These are phyloP conservation scores for maize (Zea mays) DNA, from an alignment of 176 grass and related monocot genomes.

Conservation along the genomic window DNA sequence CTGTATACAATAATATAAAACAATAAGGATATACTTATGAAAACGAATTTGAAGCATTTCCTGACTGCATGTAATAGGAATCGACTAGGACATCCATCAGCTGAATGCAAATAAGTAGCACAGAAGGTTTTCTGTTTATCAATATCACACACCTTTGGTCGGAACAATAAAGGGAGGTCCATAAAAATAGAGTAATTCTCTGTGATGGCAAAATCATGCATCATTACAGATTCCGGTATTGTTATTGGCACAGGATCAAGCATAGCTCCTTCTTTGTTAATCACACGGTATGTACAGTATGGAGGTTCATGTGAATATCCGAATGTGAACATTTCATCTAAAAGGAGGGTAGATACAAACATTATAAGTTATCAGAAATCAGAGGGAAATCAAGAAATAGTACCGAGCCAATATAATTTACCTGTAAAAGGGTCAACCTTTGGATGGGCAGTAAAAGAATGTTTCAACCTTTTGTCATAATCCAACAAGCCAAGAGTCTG, in stretches of 20 bases:
- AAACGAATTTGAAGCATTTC: background rate
- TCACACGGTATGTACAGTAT: conserved; percentile 90
- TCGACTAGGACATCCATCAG: background rate
- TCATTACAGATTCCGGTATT: conserved; percentile 94
- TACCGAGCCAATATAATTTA: conserved; percentile 23
- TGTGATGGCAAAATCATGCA: conserved; percentile 99
- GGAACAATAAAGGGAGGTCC: conserved; percentile 89
- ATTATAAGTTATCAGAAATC: conserved; percentile 6
- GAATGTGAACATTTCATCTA: conserved; percentile 99
- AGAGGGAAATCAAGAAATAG: conserved; percentile 15
- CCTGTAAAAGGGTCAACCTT: conserved; percentile 97
- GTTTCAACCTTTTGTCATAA: conserved; percentile 88
- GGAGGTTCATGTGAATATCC: conserved; percentile 86
- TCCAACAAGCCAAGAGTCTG: conserved; percentile 95
- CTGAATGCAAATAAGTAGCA: background rate
- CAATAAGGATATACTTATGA: background rate
- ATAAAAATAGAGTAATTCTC: conserved; percentile 96
- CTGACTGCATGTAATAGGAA: background rate
- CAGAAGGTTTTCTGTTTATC: background rate
- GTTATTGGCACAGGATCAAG: conserved; percentile 98
- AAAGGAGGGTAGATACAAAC: conserved; percentile 33
- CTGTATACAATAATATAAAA: conserved; percentile 46
- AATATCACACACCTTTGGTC: conserved; percentile 65
- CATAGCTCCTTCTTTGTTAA: conserved; percentile 89
- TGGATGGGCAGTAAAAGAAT: conserved; percentile 97